These are phyloP conservation scores for Gentiana straminea DNA, from an alignment of 257 asterid species.

Conservation along the genomic window DNA sequence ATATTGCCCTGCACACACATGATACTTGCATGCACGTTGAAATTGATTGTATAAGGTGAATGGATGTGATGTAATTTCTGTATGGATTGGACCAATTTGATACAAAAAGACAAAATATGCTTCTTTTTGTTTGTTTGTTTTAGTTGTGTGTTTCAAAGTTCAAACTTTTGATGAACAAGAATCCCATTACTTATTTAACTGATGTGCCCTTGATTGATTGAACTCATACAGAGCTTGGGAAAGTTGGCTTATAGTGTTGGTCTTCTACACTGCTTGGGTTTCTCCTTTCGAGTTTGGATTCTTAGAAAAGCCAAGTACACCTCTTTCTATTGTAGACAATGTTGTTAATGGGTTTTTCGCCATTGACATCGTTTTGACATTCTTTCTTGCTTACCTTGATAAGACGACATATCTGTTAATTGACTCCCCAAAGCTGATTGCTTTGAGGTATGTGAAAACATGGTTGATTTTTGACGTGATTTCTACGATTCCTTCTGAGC, in stretches of 20 bases:
- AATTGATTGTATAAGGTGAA: no score
- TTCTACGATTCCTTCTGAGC: constrained; percentile 56
- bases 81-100: no score
- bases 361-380: constrained; percentile 56
- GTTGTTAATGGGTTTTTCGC: constrained; percentile 50
- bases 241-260: constrained; percentile 39
- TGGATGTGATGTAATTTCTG: no score
- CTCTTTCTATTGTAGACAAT: constrained; percentile 46
- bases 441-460: constrained; percentile 39
- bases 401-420: constrained; percentile 42
- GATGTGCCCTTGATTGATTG: background rate
- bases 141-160: background rate
- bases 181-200: background rate
- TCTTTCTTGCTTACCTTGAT: constrained; percentile 85
- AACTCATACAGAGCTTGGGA: constrained; percentile 58
- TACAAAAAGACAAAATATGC: background rate
- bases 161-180: no score
- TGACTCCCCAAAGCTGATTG: constrained; percentile 43
- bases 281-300: constrained; percentile 85
- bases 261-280: constrained; percentile 85
- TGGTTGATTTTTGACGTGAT: constrained; percentile 58
- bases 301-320: constrained; percentile 28
- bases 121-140: background rate
- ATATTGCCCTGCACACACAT: no score
- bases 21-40: no score